Conservation (phyloP, 2,329 filamentous ascomycete species). For the Aspergillus aculeatus region DNA sequence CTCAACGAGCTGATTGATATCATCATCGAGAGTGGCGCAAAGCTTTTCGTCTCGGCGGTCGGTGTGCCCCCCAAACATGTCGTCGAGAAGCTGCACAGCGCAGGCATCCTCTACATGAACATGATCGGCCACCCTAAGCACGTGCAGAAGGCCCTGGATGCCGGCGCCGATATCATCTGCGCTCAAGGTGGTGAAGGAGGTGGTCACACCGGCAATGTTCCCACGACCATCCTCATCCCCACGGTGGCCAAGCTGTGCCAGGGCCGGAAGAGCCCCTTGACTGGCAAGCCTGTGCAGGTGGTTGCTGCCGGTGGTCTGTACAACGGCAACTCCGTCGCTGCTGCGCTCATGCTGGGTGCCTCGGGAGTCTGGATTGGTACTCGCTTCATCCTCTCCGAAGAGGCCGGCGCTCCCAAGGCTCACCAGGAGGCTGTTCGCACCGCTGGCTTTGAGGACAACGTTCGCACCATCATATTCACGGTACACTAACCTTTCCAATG, state of each 20-base stretch:
- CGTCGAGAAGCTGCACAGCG: slow-evolving; percentile 84
- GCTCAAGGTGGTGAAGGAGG: slow-evolving; percentile 97
- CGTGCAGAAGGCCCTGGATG: slow-evolving; percentile 89
- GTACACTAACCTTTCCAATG: slow-evolving; percentile 28
- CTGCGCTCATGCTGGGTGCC: slow-evolving; percentile 89
- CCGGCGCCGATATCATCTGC: slow-evolving; percentile 94
- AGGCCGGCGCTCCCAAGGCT: slow-evolving; percentile 87
- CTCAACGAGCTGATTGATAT: slow-evolving; percentile 86
- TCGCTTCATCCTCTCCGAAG: slow-evolving; percentile 87
- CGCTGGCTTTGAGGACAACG: slow-evolving; percentile 88
- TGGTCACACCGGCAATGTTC: slow-evolving; percentile 92
- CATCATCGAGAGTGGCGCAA: slow-evolving; percentile 86
- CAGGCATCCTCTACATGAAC: slow-evolving; percentile 97
- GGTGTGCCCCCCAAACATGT: slow-evolving; percentile 86
- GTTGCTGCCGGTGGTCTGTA: slow-evolving; percentile 91
- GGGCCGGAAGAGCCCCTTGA: slow-evolving; percentile 81
- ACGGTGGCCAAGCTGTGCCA: slow-evolving; percentile 80
- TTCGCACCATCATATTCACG: slow-evolving; percentile 98
- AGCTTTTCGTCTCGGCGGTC: slow-evolving; percentile 94
- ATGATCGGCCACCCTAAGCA: slow-evolving; percentile 99
- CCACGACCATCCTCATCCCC: slow-evolving; percentile 88
- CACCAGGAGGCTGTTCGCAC: slow-evolving; percentile 96
- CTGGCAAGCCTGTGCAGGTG: slow-evolving; percentile 83
- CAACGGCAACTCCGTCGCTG: slow-evolving; percentile 87
- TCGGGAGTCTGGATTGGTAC: slow-evolving; percentile 95